Conservation (phyloP, 2,329 filamentous ascomycete species). For the Alternaria consortialis region DNA sequence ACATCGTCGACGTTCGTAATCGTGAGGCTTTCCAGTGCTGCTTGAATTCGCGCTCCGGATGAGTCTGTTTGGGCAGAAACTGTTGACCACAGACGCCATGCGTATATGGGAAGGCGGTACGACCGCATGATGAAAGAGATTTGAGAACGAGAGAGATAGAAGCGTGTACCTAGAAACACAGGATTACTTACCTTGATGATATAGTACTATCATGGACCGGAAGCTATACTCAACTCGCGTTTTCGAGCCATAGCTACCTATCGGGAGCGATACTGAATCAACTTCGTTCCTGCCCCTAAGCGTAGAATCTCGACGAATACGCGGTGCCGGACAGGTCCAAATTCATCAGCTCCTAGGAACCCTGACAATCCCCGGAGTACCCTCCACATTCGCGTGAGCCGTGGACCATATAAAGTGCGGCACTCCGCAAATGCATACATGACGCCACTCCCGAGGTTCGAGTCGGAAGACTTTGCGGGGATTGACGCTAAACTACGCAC, state of each 20-base stretch:
- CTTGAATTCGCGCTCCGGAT: constrained; percentile 7
- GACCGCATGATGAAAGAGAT: constrained; percentile 18
- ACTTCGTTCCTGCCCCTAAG: not conserved
- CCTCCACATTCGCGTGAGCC: not conserved
- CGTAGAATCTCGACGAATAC: constrained; percentile 19
- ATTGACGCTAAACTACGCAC: constrained; percentile 1
- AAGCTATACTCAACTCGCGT: not conserved
- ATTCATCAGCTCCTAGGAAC: not conserved
- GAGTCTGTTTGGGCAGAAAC: constrained; percentile 7
- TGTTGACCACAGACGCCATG: constrained; percentile 15
- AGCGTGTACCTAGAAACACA: not conserved
- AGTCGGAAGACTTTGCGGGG: constrained; percentile 7
- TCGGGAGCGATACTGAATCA: constrained; percentile 2
- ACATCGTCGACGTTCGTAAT: constrained; percentile 51
- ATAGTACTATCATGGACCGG: constrained; percentile 1
- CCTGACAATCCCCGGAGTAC: not conserved
- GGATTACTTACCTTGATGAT: not conserved
- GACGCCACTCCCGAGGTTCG: constrained; percentile 7
- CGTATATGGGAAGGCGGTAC: constrained; percentile 7
- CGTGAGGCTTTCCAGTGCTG: constrained; percentile 24
- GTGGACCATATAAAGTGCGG: not conserved
- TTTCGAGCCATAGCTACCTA: not conserved
- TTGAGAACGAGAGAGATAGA: not conserved
- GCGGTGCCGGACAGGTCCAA: not conserved
- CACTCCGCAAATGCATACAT: not conserved